These are phyloP conservation scores for Mentha longifolia DNA, from an alignment of 257 asterid genomes.

Conservation along the genomic window DNA sequence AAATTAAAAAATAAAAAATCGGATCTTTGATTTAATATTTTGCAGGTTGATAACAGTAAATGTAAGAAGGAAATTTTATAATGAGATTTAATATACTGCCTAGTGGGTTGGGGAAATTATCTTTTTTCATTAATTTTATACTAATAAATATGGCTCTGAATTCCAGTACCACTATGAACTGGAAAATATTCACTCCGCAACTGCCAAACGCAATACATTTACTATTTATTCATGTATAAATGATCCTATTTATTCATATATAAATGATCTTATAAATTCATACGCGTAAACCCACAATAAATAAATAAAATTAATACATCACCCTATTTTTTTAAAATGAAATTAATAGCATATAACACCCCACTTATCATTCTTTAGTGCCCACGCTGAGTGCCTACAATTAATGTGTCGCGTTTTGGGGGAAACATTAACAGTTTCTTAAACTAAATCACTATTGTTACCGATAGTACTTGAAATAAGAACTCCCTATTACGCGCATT, in stretches of 20 bases:
- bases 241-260: neutral
- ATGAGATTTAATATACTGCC: slow-evolving; percentile 23
- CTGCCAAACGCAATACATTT: slow-evolving; percentile 40
- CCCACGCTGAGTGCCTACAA: slow-evolving; percentile 14
- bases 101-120: slow-evolving; percentile 17
- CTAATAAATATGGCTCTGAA: slow-evolving; percentile 42
- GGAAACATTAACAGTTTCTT: no score
- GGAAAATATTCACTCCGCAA: slow-evolving; percentile 43
- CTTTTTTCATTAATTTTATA: slow-evolving; percentile 25
- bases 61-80: slow-evolving; percentile 16
- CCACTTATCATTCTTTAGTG: neutral
- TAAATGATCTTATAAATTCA: neutral
- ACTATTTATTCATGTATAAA: slow-evolving; percentile 26
- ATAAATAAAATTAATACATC: neutral
- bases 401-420: neutral
- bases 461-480: neutral
- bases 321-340: slow-evolving; percentile 9
- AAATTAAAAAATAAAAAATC: no score
- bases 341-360: neutral
- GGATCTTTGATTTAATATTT: neutral
- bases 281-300: slow-evolving; percentile 23
- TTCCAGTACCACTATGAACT: slow-evolving; percentile 36
- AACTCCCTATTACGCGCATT: no score
- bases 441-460: neutral
- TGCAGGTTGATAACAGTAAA: slow-evolving; percentile 25